Evolutionary conservation across 2,329 filamentous ascomycete species (phyloP).

Genomic region (Colletotrichum sp.): DNA sequence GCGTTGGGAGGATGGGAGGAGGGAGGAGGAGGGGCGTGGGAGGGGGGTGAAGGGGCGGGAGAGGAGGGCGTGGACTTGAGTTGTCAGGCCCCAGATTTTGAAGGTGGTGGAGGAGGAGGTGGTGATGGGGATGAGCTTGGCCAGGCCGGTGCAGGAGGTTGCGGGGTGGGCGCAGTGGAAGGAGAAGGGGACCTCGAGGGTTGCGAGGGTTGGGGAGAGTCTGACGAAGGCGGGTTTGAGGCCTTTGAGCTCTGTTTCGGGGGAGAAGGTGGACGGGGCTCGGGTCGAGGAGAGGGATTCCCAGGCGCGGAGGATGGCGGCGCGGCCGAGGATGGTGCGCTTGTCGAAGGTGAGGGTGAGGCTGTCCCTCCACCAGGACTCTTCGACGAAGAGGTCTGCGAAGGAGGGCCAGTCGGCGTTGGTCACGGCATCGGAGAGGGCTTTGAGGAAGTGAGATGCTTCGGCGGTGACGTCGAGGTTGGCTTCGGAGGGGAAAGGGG

Average conservation of each 20-base stretch:
- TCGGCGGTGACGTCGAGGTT: not conserved
- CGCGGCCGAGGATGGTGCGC: conserved; percentile 3
- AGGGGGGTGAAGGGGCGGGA: not conserved
- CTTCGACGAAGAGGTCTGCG: not conserved
- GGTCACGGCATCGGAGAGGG: not conserved
- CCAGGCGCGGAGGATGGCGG: not conserved
- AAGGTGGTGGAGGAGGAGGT: not conserved
- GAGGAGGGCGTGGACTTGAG: not conserved
- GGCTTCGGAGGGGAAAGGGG: not conserved
- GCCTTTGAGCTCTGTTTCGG: not conserved
- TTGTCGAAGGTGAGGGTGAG: conserved; percentile 19
- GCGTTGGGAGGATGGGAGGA: not conserved
- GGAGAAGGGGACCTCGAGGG: conserved; percentile 3
- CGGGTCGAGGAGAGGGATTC: not conserved
- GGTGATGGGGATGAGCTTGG: not conserved
- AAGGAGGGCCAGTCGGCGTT: conserved; percentile 2
- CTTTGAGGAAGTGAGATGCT: not conserved
- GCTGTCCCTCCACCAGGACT: conserved; percentile 6
- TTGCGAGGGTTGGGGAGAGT: not conserved
- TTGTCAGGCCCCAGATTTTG: not conserved
- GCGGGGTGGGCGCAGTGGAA: not conserved
- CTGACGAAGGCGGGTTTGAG: not conserved
- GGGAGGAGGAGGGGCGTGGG: not conserved
- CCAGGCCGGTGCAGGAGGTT: not conserved
- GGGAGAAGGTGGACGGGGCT: not conserved